Conservation (phyloP, 1,139 yeast genomes). For the Sugiyamaella castrensis region DNA sequence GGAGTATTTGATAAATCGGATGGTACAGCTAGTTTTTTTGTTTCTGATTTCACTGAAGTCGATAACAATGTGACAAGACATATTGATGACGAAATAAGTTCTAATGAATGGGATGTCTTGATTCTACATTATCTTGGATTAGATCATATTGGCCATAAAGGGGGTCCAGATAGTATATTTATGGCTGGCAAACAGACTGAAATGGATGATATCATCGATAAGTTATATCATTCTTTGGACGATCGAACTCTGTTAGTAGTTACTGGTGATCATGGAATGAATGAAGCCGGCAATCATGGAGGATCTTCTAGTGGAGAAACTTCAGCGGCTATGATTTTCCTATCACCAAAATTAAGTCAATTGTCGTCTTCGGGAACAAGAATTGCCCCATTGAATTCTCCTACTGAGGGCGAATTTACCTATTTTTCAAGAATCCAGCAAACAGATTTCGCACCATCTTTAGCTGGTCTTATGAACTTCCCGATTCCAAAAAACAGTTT, state of each 20-base stretch:
- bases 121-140: slow-evolving; percentile 89
- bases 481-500: slow-evolving; percentile 85
- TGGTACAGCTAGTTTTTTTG: slow-evolving; percentile 93
- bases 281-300: slow-evolving; percentile 88
- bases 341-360: slow-evolving; percentile 39
- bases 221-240: slow-evolving; percentile 50
- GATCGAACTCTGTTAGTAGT: slow-evolving; percentile 67
- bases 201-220: slow-evolving; percentile 67
- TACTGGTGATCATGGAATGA: slow-evolving; percentile 95
- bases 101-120: slow-evolving; percentile 69
- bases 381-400: slow-evolving; percentile 39
- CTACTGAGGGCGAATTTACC: slow-evolving; percentile 46
- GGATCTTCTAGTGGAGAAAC: slow-evolving; percentile 93
- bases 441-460: slow-evolving; percentile 84
- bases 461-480: slow-evolving; percentile 66
- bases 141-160: slow-evolving; percentile 97
- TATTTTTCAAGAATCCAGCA: slow-evolving; percentile 64
- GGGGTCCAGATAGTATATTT: slow-evolving; percentile 77
- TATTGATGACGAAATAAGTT: slow-evolving; percentile 51
- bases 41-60: slow-evolving; percentile 90
- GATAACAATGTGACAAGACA: slow-evolving; percentile 93
- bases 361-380: background rate
- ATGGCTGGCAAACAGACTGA: slow-evolving; percentile 82
- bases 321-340: slow-evolving; percentile 70
- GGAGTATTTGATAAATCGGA: slow-evolving; percentile 60